A percentile compares a stretch with the other conserved stretches of the same genome.
Evolutionary conservation across 2,329 filamentous ascomycete genomes (phyloP).

Genomic region (Niveomyces coronatus): DNA sequence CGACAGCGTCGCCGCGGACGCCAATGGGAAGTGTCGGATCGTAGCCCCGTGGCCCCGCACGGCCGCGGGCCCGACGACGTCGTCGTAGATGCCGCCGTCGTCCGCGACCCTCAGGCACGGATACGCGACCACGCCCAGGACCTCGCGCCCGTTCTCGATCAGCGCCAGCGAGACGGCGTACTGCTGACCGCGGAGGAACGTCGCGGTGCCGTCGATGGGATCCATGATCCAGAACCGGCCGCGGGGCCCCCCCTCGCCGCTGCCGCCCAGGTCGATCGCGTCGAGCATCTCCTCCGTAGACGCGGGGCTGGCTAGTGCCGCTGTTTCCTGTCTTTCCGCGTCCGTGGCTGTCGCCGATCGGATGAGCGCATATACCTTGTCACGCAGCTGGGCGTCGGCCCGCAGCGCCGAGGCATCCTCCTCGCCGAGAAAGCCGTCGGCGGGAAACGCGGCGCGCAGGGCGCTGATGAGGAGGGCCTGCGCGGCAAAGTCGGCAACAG

Average conservation of each 20-base stretch:
- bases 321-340: neutral
- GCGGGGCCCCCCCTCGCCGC: conserved; percentile 24
- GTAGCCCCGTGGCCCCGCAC: conserved; percentile 22
- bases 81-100: conserved; percentile 26
- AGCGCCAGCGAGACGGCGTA: conserved; percentile 52
- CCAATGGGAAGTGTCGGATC: conserved; percentile 17
- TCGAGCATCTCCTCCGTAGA: conserved; percentile 46
- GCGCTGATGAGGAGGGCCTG: conserved; percentile 51
- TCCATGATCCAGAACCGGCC: conserved; percentile 51
- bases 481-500: conserved; percentile 52
- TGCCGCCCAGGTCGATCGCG: conserved; percentile 49
- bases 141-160: conserved; percentile 45
- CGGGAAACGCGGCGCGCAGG: conserved; percentile 41
- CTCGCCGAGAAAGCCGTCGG: conserved; percentile 50
- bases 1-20: conserved; percentile 10
- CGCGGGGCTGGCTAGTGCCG: conserved; percentile 27
- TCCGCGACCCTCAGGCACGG: conserved; percentile 40
- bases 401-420: conserved; percentile 46
- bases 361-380: conserved; percentile 47
- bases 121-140: conserved; percentile 49
- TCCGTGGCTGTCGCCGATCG: conserved; percentile 15
- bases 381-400: conserved; percentile 33
- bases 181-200: conserved; percentile 50
- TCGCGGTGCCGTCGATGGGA: conserved; percentile 53
- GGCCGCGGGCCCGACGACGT: conserved; percentile 21